phyloP scores from a whole-genome alignment of 345 rosid genomes.

The Pugionium cornutum region DNA sequence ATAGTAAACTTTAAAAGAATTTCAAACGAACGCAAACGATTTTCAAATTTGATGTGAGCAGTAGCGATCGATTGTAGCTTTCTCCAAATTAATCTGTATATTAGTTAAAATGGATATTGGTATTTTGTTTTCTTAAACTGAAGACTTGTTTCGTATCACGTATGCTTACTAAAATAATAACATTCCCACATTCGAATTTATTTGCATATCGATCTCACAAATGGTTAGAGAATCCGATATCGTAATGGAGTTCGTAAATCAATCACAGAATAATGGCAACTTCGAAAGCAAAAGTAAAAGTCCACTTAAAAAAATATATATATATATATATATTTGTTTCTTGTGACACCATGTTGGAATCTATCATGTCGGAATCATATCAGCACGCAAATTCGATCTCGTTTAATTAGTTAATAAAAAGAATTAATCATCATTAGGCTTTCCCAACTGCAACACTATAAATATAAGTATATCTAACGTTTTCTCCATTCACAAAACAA shows the following conservation, averaged over 20 bases:
- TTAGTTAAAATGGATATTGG: conserved; percentile 3
- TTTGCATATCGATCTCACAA: conserved; percentile 27
- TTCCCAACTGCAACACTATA: no score
- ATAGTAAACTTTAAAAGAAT: no score
- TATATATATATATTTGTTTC: conserved; percentile 16
- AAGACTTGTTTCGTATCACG: conserved; percentile 21
- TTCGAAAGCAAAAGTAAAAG: conserved; percentile 29
- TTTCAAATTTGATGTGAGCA: no score
- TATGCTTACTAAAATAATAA: conserved; percentile 10
- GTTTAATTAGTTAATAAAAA: no score
- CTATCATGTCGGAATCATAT: conserved; percentile 24
- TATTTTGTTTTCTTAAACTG: conserved; percentile 17
- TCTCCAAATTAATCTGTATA: not conserved
- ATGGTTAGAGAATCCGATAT: conserved; percentile 20
- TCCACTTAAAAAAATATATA: conserved; percentile 25
- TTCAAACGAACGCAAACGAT: no score
- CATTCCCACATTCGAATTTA: conserved; percentile 13
- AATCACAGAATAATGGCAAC: conserved; percentile 19
- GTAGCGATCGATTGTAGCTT: not conserved
- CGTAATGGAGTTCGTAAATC: conserved; percentile 19
- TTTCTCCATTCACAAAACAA: not conserved
- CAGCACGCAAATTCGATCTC: not conserved
- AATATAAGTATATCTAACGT: no score
- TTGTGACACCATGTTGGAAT: conserved; percentile 28
- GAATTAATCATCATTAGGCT: no score